A percentile compares a stretch with the other conserved stretches of the same genome.
Conservation (phyloP, 2,329 filamentous ascomycete genomes). For the Falciphora oryzae region DNA sequence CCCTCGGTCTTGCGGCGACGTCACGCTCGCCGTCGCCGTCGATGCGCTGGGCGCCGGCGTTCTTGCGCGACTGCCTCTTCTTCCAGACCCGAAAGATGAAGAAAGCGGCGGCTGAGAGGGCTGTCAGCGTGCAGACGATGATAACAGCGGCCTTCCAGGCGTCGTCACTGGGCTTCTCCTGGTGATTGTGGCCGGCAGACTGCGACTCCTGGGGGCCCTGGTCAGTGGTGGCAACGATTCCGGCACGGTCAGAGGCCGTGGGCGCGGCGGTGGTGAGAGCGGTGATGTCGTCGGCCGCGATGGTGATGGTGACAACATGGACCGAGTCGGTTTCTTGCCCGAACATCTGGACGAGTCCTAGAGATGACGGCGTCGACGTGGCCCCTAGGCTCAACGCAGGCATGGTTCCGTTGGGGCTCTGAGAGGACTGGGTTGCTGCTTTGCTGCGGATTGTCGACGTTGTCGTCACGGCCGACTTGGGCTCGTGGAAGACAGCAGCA, state of each 20-base stretch:
- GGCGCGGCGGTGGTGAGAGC: background rate
- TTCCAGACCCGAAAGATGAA: background rate
- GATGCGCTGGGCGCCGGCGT: too few species aligned
- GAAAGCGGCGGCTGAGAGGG: background rate
- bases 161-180: background rate
- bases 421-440: background rate
- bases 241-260: background rate
- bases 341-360: background rate
- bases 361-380: background rate
- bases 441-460: background rate
- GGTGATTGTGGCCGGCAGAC: background rate
- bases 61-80: background rate
- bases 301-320: background rate
- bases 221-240: background rate
- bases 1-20: background rate
- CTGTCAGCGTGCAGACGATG: slow-evolving; percentile 6
- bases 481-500: background rate
- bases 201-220: background rate
- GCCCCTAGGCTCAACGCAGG: background rate
- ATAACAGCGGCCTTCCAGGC: slow-evolving; percentile 8
- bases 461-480: background rate
- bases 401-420: background rate
- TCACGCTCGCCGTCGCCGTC: background rate
- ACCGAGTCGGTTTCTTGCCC: background rate
- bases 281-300: background rate